These are phyloP conservation scores for Deinandra increscens DNA, from an alignment of 129 eudicot species.

Conservation along the genomic window DNA sequence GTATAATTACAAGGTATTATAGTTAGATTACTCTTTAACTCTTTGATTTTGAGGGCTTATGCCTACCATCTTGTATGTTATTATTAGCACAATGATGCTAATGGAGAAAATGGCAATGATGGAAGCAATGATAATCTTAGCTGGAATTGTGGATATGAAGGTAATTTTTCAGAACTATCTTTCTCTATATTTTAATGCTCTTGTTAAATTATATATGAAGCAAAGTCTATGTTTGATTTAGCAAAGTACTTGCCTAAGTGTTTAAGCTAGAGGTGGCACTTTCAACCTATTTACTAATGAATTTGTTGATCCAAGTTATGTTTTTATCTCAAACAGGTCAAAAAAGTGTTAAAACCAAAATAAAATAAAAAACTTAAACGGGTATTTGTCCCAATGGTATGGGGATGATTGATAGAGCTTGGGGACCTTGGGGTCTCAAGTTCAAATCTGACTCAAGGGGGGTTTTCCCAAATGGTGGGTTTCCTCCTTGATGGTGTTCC, in stretches of 20 bases:
- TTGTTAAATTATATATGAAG: neutral
- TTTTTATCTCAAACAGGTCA: neutral
- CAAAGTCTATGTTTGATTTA: neutral
- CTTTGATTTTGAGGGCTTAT: constrained; percentile 1
- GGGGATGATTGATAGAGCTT: too few relatives aligned
- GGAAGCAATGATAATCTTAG: constrained; percentile 94
- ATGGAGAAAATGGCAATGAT: constrained; percentile 95
- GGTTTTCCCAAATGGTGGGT: too few relatives aligned
- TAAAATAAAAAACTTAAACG: neutral
- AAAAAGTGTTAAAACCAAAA: neutral
- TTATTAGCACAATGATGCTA: constrained; percentile 83
- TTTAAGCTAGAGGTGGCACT: neutral
- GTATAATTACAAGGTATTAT: constrained; percentile 84
- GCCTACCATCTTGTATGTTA: constrained; percentile 22
- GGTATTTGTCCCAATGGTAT: too few relatives aligned
- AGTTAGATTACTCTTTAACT: neutral
- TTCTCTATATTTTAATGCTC: neutral
- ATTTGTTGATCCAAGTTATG: neutral
- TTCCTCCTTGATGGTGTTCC: too few relatives aligned
- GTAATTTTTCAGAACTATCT: constrained; percentile 29
- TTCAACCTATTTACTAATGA: constrained; percentile 7
- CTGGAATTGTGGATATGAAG: constrained; percentile 98
- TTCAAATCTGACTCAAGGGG: too few relatives aligned
- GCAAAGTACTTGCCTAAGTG: neutral
- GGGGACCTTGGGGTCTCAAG: too few relatives aligned